These are phyloP conservation scores for Irpex lacteus DNA, from an alignment of 1,284 basidiomycete genomes.

Conservation along the genomic window DNA sequence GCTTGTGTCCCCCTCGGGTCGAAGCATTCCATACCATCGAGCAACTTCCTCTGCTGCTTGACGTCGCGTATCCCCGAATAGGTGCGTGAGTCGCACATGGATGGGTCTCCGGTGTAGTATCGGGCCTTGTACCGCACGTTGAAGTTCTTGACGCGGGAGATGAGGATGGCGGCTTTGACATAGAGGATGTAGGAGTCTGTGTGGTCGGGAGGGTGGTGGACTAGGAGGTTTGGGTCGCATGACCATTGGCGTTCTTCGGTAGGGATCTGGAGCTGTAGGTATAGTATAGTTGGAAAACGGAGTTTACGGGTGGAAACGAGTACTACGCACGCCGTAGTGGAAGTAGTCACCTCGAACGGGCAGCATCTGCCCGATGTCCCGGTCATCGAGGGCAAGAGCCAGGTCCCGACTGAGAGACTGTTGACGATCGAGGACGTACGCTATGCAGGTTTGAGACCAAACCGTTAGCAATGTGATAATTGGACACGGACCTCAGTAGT, in stretches of 20 bases:
- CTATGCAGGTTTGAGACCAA: conserved; percentile 19
- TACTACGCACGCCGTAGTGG: conserved; percentile 50
- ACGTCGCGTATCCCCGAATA: neutral
- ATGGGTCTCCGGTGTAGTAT: conserved; percentile 55
- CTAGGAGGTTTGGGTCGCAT: conserved; percentile 55
- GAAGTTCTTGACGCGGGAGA: conserved; percentile 68
- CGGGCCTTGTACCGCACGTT: conserved; percentile 65
- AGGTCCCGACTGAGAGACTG: conserved; percentile 66
- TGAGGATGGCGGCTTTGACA: conserved; percentile 64
- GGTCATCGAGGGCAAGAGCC: conserved; percentile 67
- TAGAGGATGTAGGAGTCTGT: conserved; percentile 71
- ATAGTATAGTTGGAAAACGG: too few species aligned
- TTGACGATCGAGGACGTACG: conserved; percentile 63
- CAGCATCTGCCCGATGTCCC: conserved; percentile 66
- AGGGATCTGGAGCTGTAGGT: conserved; percentile 43
- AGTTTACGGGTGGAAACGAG: neutral
- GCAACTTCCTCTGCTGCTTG: neutral
- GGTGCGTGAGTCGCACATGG: neutral
- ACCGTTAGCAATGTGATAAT: neutral
- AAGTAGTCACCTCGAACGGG: conserved; percentile 61
- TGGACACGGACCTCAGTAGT: neutral
- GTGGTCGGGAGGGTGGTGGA: conserved; percentile 55
- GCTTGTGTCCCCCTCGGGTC: conserved; percentile 9
- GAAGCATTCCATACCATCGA: neutral
- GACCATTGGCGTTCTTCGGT: conserved; percentile 67